Conservation (phyloP, 345 rosid species). For the Euphorbia tirucalli region DNA sequence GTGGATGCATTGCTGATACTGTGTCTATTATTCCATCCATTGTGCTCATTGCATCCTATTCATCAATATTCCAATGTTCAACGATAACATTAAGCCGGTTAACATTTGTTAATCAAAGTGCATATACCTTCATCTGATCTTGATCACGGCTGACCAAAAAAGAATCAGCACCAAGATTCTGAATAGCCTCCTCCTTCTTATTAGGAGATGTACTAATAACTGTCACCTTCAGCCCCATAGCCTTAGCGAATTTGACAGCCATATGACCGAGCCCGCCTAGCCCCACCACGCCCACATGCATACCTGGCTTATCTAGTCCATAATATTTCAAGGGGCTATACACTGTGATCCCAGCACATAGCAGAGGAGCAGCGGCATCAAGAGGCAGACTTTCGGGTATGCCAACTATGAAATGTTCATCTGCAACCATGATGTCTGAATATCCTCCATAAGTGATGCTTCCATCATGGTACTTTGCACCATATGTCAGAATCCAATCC, state of each 20-base stretch:
- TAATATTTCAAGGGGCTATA: slow-evolving; percentile 21
- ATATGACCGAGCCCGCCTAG: slow-evolving; percentile 14
- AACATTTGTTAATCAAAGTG: too few relatives aligned
- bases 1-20: slow-evolving; percentile 43
- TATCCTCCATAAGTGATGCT: slow-evolving; percentile 57
- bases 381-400: slow-evolving; percentile 18
- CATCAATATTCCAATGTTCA: neutral
- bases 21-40: slow-evolving; percentile 67
- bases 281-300: slow-evolving; percentile 4
- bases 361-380: slow-evolving; percentile 18
- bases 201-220: slow-evolving; percentile 9
- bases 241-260: slow-evolving; percentile 13
- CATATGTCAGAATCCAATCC: neutral
- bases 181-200: slow-evolving; percentile 8
- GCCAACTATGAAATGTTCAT: slow-evolving; percentile 14
- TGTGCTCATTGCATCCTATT: slow-evolving; percentile 17
- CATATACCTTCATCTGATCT: neutral
- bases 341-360: slow-evolving; percentile 16
- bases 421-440: slow-evolving; percentile 22
- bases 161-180: slow-evolving; percentile 12
- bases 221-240: slow-evolving; percentile 8
- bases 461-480: slow-evolving; percentile 31
- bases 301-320: slow-evolving; percentile 15
- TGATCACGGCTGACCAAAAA: slow-evolving; percentile 16
- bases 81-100: too few relatives aligned